phyloP scores from a whole-genome alignment of 306 rosid genomes.

The Pyrus betulifolia region DNA sequence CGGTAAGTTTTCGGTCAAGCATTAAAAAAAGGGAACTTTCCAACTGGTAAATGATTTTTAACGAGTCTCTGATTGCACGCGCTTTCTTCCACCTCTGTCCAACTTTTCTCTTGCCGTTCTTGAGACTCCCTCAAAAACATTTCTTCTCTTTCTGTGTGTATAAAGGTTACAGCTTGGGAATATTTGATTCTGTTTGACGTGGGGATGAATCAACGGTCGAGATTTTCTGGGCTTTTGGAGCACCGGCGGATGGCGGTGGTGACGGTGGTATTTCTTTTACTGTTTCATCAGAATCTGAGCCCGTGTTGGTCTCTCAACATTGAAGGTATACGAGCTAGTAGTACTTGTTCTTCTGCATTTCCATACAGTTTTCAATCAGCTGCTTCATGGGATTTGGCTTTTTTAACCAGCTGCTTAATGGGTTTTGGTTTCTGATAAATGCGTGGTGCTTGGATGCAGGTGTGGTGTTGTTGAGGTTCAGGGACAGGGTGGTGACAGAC shows the following conservation, averaged over 20 bases:
- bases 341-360: background rate
- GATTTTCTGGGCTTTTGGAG: conserved; percentile 20
- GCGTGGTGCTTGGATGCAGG: conserved; percentile 43
- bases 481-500: conserved; percentile 44
- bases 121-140: background rate
- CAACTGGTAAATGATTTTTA: background rate
- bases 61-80: conserved; percentile 30
- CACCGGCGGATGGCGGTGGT: conserved; percentile 19
- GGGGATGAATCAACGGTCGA: conserved; percentile 35
- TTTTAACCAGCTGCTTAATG: background rate
- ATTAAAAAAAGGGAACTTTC: background rate
- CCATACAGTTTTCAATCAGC: background rate
- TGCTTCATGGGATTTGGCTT: background rate
- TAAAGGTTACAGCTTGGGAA: background rate
- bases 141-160: background rate
- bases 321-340: conserved; percentile 29
- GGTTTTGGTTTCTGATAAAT: background rate
- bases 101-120: background rate
- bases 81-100: conserved; percentile 25
- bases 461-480: conserved; percentile 43
- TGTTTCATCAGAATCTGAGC: conserved; percentile 16
- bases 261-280: conserved; percentile 13
- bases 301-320: conserved; percentile 33
- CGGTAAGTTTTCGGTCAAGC: background rate
- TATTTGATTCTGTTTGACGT: background rate